Conservation (phyloP, 2,329 filamentous ascomycete species). For the Monosporascus sp. region DNA sequence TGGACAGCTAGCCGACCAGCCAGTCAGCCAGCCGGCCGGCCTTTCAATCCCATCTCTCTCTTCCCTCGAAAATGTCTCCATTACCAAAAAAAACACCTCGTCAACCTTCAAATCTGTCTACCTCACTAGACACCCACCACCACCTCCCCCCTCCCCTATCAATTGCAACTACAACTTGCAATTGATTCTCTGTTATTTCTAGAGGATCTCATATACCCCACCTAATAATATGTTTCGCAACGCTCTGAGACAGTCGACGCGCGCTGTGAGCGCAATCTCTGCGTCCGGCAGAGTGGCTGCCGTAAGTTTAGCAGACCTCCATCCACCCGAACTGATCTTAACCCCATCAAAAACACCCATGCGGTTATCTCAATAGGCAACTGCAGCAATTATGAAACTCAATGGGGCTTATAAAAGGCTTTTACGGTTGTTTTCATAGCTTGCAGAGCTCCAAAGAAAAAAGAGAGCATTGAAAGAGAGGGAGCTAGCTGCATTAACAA, state of each 20-base stretch:
- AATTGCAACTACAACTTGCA: constrained; percentile 63
- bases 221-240: constrained; percentile 82
- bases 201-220: constrained; percentile 49
- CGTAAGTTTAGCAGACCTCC: constrained; percentile 64
- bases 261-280: constrained; percentile 91
- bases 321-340: constrained; percentile 33
- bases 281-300: constrained; percentile 84
- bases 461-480: constrained; percentile 15
- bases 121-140: constrained; percentile 9
- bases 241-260: constrained; percentile 94
- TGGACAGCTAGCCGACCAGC: not conserved
- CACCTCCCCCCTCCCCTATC: constrained; percentile 49
- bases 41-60: not conserved
- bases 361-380: constrained; percentile 32
- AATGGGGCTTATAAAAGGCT: constrained; percentile 32
- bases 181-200: constrained; percentile 52
- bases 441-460: constrained; percentile 29
- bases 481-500: constrained; percentile 19
- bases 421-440: constrained; percentile 25
- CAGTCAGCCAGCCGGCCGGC: not conserved
- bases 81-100: not conserved
- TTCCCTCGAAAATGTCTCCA: not conserved
- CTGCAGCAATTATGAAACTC: constrained; percentile 25
- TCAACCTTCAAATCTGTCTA: not conserved
- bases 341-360: constrained; percentile 41